These are phyloP conservation scores for Benincasa hispida DNA, from an alignment of 306 rosid species.

Conservation along the genomic window DNA sequence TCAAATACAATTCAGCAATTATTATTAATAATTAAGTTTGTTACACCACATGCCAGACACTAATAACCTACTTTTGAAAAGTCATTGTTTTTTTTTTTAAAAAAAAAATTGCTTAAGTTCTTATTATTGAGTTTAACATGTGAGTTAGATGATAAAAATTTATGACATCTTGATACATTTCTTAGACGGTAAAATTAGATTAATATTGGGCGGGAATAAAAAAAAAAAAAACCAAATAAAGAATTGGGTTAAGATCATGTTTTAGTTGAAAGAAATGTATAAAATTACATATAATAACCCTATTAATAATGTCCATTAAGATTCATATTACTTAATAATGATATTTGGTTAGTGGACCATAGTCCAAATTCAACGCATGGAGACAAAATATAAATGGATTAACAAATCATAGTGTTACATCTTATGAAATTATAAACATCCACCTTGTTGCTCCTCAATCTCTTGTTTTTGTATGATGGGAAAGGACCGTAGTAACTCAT, in stretches of 20 bases:
- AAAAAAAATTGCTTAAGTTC: too few relatives aligned
- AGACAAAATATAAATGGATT: not conserved
- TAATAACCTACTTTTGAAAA: not conserved
- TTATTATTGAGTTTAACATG: too few relatives aligned
- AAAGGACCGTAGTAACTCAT: not conserved
- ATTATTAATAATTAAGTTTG: too few relatives aligned
- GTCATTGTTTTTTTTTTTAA: too few relatives aligned
- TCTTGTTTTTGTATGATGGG: not conserved
- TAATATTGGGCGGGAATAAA: too few relatives aligned
- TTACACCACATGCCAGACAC: not conserved
- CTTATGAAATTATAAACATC: not conserved
- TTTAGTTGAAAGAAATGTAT: not conserved
- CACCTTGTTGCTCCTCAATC: not conserved
- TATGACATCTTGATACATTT: too few relatives aligned
- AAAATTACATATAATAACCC: not conserved
- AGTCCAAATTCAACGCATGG: not conserved
- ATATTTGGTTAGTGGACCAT: not conserved
- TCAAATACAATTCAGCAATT: too few relatives aligned
- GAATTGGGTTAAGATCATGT: not conserved
- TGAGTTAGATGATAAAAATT: too few relatives aligned
- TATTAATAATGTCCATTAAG: not conserved
- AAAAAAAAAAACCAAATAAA: too few relatives aligned
- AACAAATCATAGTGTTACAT: not conserved
- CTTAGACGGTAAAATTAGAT: too few relatives aligned
- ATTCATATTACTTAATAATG: not conserved